Evolutionary conservation across 129 eudicot species (phyloP).

Genomic region (Daucus carota): DH1_v3.0 NC_030381.2:40716001-40716500

Average conservation of each 20-base stretch:
- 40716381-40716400: conserved; percentile 36
- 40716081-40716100: too few relatives aligned
- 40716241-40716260: background rate
- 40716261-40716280: background rate
- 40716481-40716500: too few relatives aligned
- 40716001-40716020: too few relatives aligned
- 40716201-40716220: conserved; percentile 2
- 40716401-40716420: conserved; percentile 13
- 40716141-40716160: background rate
- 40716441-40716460: conserved; percentile 21
- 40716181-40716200: background rate
- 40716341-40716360: conserved; percentile 24
- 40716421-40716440: conserved; percentile 43
- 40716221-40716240: background rate
- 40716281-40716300: background rate
- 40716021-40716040: too few relatives aligned
- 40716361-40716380: conserved; percentile 22
- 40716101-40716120: background rate
- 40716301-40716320: conserved; percentile 4
- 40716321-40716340: background rate
- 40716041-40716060: too few relatives aligned
- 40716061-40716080: too few relatives aligned
- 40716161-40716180: background rate
- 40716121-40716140: background rate
- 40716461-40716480: conserved; percentile 35